A percentile compares a stretch with the other conserved stretches of the same genome.
Evolutionary conservation across 176 grass and related monocot genomes (phyloP).

Genomic region (Aechmea fasciata): DNA sequence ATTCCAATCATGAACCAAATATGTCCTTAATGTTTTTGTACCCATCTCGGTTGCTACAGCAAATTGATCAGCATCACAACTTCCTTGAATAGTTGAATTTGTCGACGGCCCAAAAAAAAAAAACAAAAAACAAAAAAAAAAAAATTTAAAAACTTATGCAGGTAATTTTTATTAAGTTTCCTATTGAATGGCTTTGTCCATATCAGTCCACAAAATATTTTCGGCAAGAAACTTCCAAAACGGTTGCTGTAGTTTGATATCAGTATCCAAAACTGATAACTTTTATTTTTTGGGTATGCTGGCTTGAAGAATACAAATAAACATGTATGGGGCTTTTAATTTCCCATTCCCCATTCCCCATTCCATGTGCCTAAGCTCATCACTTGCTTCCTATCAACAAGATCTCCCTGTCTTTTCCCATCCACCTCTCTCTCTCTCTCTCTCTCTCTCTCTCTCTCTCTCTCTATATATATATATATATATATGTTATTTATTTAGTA

Average conservation of each 20-base stretch:
- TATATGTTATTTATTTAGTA: neutral
- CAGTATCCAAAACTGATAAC: neutral
- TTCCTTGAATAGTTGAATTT: too few species aligned
- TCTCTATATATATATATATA: neutral
- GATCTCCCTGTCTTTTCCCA: neutral
- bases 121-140: too few species aligned
- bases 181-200: neutral
- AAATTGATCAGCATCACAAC: too few species aligned
- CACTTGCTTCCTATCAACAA: neutral
- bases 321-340: too few species aligned
- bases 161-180: too few species aligned
- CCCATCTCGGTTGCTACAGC: too few species aligned
- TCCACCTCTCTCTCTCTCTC: neutral
- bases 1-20: too few species aligned
- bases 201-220: neutral
- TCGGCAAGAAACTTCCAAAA: neutral
- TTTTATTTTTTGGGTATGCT: too few species aligned
- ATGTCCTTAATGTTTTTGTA: too few species aligned
- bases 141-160: too few species aligned
- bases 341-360: neutral
- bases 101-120: too few species aligned
- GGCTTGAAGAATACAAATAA: too few species aligned
- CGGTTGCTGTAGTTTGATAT: neutral
- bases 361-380: neutral
- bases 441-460: neutral